Conservation (phyloP, 176 grass and related monocot genomes). For the Musa itinerans region DNA sequence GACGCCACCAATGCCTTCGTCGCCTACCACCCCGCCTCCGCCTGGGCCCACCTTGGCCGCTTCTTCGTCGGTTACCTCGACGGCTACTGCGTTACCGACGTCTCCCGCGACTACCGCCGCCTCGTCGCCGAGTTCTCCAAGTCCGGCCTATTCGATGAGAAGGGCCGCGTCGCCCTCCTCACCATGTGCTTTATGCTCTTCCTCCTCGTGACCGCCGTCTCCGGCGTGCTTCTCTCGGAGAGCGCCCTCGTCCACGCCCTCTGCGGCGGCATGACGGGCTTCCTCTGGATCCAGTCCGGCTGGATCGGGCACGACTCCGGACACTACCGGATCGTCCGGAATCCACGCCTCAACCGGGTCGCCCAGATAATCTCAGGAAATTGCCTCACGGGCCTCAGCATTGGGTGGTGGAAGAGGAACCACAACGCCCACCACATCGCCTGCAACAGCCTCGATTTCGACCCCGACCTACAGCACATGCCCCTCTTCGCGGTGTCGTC, state of each 20-base stretch:
- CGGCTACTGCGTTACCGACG: slow-evolving; percentile 23
- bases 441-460: slow-evolving; percentile 21
- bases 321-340: slow-evolving; percentile 5
- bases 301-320: slow-evolving; percentile 21
- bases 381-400: slow-evolving; percentile 13
- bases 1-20: slow-evolving; percentile 43
- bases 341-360: not conserved
- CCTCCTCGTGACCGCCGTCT: slow-evolving; percentile 12
- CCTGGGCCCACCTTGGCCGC: slow-evolving; percentile 20
- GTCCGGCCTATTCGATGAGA: slow-evolving; percentile 27
- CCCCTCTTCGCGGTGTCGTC: slow-evolving; percentile 23
- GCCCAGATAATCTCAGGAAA: slow-evolving; percentile 11
- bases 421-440: slow-evolving; percentile 17
- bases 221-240: slow-evolving; percentile 9
- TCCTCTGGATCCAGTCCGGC: slow-evolving; percentile 26
- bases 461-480: slow-evolving; percentile 20
- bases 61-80: slow-evolving; percentile 19
- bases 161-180: slow-evolving; percentile 8
- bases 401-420: slow-evolving; percentile 21
- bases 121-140: slow-evolving; percentile 24
- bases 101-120: slow-evolving; percentile 37
- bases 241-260: slow-evolving; percentile 1
- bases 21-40: slow-evolving; percentile 31
- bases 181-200: slow-evolving; percentile 4
- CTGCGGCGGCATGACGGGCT: slow-evolving; percentile 21